Base-by-base conservation (phyloP, 139 green algal species). In the Coelastrella sp. region DNA sequence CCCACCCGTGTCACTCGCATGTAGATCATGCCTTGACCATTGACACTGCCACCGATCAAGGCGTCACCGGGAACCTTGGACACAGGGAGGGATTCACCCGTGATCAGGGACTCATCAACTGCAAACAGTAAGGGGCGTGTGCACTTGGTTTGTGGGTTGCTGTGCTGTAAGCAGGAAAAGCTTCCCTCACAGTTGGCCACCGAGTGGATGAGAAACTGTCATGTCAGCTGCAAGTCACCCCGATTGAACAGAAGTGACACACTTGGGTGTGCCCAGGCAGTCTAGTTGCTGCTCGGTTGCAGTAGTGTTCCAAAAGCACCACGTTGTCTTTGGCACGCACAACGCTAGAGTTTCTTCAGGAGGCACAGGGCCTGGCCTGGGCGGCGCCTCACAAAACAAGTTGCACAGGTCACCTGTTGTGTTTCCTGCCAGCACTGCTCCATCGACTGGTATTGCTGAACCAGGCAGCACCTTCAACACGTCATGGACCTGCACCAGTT, bases 101-200 rank as follows among this genome's bases (percentile, higher is more conserved):
- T 99, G 7, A 99, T 92, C 97, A 99, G 99, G 84, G 94, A 95
- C 94, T 99, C 98, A 83, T 99, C 96, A 64, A 98, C 95, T 75
- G 97, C 91, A 76, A n/a, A 47, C 68, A 76, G 68, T 6, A 76
- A 23, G 32, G 32, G 32, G 32, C 32, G 32, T 47, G 32, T 47
- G 32, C 32, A 47, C 32, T 47, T 47, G 32, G 32, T 47, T 47
- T 47, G 32, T 47, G 32, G 32, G 32, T 47, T 47, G 32, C 61
- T 71, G 61, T 71, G 61, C 61, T 71, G 61, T 47, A 47, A 47
- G 32, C 32, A 47, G 32, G 32, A 47, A 47, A 0, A 47, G 32
- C 32, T 47, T 47, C 32, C 32, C 32, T 47, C 32, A 47, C 32
- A 47, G 32, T 47, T 2, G 32, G 32, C 32, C 32, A 47, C 32